A percentile compares a stretch with the other conserved stretches of the same genome.
Evolutionary conservation across 257 asterid genomes (phyloP).

Genomic region (Nicotiana tomentosiformis): DNA sequence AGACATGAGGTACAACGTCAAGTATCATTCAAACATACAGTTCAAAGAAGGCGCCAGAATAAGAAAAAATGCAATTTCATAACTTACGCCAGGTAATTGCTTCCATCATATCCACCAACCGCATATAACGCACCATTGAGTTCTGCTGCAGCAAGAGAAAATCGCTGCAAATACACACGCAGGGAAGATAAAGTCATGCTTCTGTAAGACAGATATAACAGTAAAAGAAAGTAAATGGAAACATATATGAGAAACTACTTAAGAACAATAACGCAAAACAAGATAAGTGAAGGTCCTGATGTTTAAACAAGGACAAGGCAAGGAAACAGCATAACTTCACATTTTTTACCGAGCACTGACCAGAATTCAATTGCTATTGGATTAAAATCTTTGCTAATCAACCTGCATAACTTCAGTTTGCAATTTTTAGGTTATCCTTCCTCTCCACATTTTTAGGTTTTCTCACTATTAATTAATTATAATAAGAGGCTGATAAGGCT

Average conservation of each 20-base stretch:
- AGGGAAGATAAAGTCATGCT: constrained; percentile 10
- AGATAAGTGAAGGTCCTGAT: not conserved
- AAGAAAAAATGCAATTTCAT: not conserved
- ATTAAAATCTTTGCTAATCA: not conserved
- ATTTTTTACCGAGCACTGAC: not conserved
- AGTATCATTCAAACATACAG: not conserved
- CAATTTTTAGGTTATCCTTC: not conserved
- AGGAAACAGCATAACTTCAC: not conserved
- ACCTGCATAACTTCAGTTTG: not conserved
- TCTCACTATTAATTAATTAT: not conserved
- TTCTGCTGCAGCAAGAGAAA: constrained; percentile 71
- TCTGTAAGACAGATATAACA: constrained; percentile 1
- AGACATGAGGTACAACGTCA: not conserved
- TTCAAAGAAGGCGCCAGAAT: not conserved
- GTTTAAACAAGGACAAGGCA: not conserved
- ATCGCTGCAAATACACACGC: constrained; percentile 38
- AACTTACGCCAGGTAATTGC: constrained; percentile 60
- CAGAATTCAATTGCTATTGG: not conserved
- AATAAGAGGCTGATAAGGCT: not conserved
- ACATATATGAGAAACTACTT: not conserved
- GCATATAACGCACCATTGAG: constrained; percentile 76
- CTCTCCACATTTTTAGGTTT: not conserved
- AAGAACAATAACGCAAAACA: not conserved
- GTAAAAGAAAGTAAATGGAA: not conserved
- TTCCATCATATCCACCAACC: constrained; percentile 76